Percentiles rank a stretch among this genome's conserved stretches.
phyloP scores from a whole-genome alignment of 2,329 filamentous ascomycete genomes.

The Penicillium concentricum region DNA sequence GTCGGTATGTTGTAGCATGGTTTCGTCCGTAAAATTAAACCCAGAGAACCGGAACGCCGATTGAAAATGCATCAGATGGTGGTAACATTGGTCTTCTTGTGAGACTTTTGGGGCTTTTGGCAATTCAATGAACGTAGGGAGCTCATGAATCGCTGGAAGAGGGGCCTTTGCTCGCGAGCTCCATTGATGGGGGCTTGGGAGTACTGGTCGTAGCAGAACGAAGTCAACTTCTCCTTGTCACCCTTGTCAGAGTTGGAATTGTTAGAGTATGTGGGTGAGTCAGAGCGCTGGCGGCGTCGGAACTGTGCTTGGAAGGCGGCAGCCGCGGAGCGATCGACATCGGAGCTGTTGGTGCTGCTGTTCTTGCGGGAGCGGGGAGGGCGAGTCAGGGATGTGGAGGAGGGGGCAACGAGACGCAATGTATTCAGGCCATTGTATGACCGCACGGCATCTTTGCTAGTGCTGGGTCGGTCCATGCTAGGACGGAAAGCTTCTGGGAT shows the following conservation, averaged over 20 bases:
- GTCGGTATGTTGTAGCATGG: constrained; percentile 6
- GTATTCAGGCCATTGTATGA: constrained; percentile 28
- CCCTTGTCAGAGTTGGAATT: constrained; percentile 10
- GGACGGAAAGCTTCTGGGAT: constrained; percentile 13
- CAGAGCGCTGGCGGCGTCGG: constrained; percentile 32
- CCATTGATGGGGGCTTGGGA: constrained; percentile 23
- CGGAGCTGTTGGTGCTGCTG: constrained; percentile 26
- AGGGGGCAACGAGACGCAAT: constrained; percentile 38
- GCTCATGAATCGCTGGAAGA: constrained; percentile 23
- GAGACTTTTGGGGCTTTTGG: constrained; percentile 13
- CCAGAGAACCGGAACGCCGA: constrained; percentile 15
- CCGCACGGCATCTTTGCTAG: constrained; percentile 26
- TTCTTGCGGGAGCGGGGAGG: constrained; percentile 25
- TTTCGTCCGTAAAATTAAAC: background rate
- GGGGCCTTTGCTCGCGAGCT: constrained; percentile 11
- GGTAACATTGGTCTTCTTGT: constrained; percentile 16
- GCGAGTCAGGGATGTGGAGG: constrained; percentile 34
- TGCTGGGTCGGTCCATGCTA: constrained; percentile 23
- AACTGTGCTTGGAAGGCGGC: constrained; percentile 38
- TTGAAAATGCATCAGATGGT: constrained; percentile 14
- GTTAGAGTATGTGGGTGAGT: constrained; percentile 25
- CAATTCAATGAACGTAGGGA: constrained; percentile 24
- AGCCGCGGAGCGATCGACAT: constrained; percentile 37
- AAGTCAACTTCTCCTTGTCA: constrained; percentile 31
- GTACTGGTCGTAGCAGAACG: constrained; percentile 33